Base-by-base conservation (phyloP, 2,329 filamentous ascomycete genomes). In the Gnomoniopsis smithogilvyi region DNA sequence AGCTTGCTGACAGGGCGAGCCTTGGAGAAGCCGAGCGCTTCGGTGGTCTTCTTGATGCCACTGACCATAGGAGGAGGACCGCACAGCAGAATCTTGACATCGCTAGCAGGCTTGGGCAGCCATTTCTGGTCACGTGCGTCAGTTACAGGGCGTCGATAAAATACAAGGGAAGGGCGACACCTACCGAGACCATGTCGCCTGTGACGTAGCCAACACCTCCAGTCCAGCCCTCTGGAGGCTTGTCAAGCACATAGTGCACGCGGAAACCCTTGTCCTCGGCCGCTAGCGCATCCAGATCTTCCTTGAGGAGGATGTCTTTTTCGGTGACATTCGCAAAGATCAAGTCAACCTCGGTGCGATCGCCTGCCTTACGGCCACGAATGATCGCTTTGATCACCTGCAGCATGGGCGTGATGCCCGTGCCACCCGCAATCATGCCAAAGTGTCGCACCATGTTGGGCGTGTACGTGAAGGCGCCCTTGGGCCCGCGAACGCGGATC, bases 361-460 rank as follows among this genome's bases (percentile, higher is more conserved):
- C 92, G 63, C 89, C 93, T 53, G 86, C 80, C 56, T 86, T 81
- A 67, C 92, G 86, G 69, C 91, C 91, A 67, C 91, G 86, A 68
- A 93, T 85, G 67, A 98, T 92, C 60, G 94, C 95, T 69, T 92
- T 90, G 73, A 96, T 87, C 68, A 99, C 87, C 80, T 99, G 95
- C 64, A 98, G 84, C 95, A 99, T 99, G 62, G 95, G 95, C 11
- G 95, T 98, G 74, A 99, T 98, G 67, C 95, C 95, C 36, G 95
- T 98, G 65, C 95, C 95, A 66, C 95, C 95, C 64, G 95, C 92
- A 72, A 99, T 91, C 95, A 99, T 99, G 72, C 93, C 95, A 67
- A 99, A 96, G 76, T 91, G 91, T 65, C 91, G 88, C 68, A 94
- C 91, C 90, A 99, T 94, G 82, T 97, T 97, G 68, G 94, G 92